Conservation (phyloP, 768 basidiomycete species). For the Suillus alpinus region DNA sequence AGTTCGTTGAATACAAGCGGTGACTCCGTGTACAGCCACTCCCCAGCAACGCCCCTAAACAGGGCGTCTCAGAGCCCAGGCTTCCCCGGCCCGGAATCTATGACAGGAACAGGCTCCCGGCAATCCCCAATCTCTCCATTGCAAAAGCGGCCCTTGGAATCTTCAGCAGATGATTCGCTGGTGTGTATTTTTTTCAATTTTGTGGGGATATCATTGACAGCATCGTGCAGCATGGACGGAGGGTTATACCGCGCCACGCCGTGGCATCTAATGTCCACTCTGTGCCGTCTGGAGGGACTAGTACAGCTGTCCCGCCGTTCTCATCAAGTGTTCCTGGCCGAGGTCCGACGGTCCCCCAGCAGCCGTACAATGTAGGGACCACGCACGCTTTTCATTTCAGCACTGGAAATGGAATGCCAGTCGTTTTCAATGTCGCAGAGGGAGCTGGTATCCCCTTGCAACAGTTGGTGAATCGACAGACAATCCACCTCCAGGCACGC, state of each 20-base stretch:
- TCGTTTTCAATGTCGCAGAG: constrained; percentile 55
- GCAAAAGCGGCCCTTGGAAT: constrained; percentile 13
- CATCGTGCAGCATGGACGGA: constrained; percentile 14
- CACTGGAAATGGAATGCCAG: constrained; percentile 43
- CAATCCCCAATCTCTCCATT: constrained; percentile 18
- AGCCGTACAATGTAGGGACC: constrained; percentile 17
- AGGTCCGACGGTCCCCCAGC: constrained; percentile 23
- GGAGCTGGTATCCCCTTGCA: constrained; percentile 59
- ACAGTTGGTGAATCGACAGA: constrained; percentile 59
- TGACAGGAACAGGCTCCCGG: constrained; percentile 11
- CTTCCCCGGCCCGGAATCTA: not conserved
- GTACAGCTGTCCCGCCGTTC: not conserved
- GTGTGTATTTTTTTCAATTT: constrained; percentile 13
- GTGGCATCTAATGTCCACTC: constrained; percentile 13
- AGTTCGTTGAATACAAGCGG: constrained; percentile 2
- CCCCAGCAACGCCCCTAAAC: constrained; percentile 14
- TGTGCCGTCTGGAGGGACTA: not conserved
- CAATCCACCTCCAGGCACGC: constrained; percentile 49
- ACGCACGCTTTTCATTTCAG: constrained; percentile 5
- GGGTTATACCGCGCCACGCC: constrained; percentile 16
- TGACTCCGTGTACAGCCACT: constrained; percentile 18
- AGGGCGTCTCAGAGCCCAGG: constrained; percentile 7
- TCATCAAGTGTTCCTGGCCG: constrained; percentile 10
- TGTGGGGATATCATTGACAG: constrained; percentile 16
- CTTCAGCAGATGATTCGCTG: constrained; percentile 5